Percentiles rank a stretch among this genome's conserved stretches.
Evolutionary conservation across 177 flowering plant species (phyloP).

Genomic region (Tripterygium wilfordii): DNA sequence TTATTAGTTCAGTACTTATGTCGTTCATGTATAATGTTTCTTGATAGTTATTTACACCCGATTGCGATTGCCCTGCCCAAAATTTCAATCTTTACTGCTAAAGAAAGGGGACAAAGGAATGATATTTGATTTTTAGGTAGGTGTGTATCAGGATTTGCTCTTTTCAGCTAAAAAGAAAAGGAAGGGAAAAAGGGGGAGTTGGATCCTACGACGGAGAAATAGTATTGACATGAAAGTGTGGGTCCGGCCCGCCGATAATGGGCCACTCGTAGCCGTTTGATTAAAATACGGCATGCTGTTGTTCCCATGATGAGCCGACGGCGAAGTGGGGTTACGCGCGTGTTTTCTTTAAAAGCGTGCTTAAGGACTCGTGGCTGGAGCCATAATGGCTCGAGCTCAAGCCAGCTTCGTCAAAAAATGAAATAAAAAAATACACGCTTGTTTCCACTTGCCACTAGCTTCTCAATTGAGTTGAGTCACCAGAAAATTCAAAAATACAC

Average conservation of each 20-base stretch:
- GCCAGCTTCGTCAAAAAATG: not conserved
- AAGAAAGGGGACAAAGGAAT: no score
- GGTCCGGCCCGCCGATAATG: slow-evolving; percentile 3
- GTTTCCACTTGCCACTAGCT: slow-evolving; percentile 11
- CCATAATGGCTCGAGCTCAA: slow-evolving; percentile 18
- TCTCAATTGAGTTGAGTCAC: not conserved
- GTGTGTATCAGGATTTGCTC: no score
- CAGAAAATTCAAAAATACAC: not conserved
- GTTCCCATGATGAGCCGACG: slow-evolving; percentile 16
- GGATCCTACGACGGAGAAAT: no score
- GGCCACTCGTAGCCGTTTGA: slow-evolving; percentile 14
- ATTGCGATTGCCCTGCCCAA: no score
- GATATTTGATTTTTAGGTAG: no score
- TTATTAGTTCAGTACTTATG: no score
- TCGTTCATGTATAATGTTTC: no score
- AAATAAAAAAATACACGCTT: slow-evolving; percentile 5
- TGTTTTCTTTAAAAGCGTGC: slow-evolving; percentile 26
- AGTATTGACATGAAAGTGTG: not conserved
- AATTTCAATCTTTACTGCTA: no score
- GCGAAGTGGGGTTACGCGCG: slow-evolving; percentile 17
- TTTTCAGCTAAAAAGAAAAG: no score
- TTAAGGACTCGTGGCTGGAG: no score
- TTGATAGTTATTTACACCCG: no score
- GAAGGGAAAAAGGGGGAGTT: no score
- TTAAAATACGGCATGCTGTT: slow-evolving; percentile 1